These are phyloP conservation scores for Amanita inopinata DNA, from an alignment of 768 basidiomycete genomes.

Conservation along the genomic window DNA sequence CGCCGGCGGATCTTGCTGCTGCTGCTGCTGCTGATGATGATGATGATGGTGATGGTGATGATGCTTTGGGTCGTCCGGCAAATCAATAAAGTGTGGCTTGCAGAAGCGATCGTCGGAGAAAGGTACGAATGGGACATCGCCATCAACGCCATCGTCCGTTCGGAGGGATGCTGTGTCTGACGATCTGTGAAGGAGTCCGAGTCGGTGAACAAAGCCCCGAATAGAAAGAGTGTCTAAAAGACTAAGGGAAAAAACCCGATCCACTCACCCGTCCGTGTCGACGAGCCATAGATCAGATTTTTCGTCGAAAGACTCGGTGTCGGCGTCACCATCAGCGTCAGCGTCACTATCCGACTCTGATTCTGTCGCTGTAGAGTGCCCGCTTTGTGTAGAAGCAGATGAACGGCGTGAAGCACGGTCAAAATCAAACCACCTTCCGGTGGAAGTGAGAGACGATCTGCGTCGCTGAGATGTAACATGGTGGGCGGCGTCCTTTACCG, in stretches of 20 bases:
- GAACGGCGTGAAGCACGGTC: too few relatives aligned
- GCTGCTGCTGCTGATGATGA: conserved; percentile 12
- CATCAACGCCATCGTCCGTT: background rate
- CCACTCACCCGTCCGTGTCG: too few relatives aligned
- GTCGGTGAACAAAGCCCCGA: too few relatives aligned
- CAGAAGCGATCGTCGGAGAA: conserved; percentile 31
- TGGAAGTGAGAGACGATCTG: background rate
- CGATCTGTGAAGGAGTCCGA: too few relatives aligned
- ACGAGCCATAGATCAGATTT: too few relatives aligned
- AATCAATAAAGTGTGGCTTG: conserved; percentile 34
- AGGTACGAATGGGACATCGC: conserved; percentile 27
- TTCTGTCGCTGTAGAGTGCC: conserved; percentile 7
- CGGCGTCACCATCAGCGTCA: too few relatives aligned
- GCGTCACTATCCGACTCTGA: too few relatives aligned
- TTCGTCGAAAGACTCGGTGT: too few relatives aligned
- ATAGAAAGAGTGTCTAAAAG: too few relatives aligned
- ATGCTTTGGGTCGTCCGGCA: conserved; percentile 9
- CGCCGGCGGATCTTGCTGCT: conserved; percentile 14
- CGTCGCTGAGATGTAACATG: background rate
- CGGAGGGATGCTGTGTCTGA: conserved; percentile 10
- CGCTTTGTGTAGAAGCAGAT: background rate
- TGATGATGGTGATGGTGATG: background rate
- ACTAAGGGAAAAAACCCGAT: too few relatives aligned
- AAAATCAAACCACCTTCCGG: conserved; percentile 1
- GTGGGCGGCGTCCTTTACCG: background rate